Conservation (phyloP, 108 stramenopile species). For the Phaeodactylum tricornutum region DNA sequence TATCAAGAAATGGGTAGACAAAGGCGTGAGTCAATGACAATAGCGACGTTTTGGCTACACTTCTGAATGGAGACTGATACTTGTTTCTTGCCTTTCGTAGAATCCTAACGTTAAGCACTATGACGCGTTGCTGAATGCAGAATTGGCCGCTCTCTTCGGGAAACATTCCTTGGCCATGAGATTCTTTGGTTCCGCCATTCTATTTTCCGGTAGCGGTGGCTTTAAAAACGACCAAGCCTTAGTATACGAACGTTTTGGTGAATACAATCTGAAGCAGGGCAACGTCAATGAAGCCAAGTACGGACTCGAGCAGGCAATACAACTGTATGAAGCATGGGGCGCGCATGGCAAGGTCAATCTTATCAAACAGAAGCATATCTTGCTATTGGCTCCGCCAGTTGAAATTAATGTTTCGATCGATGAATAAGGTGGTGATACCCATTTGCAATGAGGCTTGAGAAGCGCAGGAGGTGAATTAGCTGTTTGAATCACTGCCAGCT, state of each 20-base stretch:
- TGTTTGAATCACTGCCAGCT: too few species aligned
- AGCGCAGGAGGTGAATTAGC: too few species aligned
- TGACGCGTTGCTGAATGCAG: neutral
- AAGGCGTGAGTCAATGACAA: neutral
- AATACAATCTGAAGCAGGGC: neutral
- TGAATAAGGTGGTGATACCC: too few species aligned
- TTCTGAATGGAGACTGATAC: neutral
- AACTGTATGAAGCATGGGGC: slow-evolving; percentile 1
- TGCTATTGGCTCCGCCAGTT: too few species aligned
- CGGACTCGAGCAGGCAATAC: neutral
- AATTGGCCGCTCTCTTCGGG: neutral
- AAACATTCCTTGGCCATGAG: neutral
- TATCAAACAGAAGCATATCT: neutral
- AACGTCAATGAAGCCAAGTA: neutral
- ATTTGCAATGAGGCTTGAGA: too few species aligned
- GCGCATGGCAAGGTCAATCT: neutral
- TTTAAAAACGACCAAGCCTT: neutral
- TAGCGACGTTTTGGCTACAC: neutral
- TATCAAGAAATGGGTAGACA: too few species aligned
- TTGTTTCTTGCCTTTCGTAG: neutral
- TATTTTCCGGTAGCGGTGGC: neutral
- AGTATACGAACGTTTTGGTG: slow-evolving; percentile 1
- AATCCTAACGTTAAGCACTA: neutral
- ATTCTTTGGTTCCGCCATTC: neutral
- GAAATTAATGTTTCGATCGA: too few species aligned